Conservation (phyloP, 140 eudicot species). For the Senecio squalidus region DNA sequence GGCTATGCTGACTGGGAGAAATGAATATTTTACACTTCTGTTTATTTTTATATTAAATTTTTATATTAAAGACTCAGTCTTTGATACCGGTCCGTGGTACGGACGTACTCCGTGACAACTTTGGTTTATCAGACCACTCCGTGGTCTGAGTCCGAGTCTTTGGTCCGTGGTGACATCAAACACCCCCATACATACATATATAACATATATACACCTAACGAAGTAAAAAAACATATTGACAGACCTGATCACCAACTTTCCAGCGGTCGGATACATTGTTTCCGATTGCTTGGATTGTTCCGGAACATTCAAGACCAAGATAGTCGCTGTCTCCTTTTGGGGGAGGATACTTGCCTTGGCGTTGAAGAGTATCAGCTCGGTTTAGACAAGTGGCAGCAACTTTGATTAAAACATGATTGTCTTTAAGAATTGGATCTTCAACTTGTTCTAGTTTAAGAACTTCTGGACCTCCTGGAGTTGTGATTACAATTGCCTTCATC, state of each 20-base stretch:
- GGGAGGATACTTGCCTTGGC: conserved; percentile 69
- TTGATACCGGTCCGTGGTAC: too few relatives aligned
- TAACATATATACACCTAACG: too few relatives aligned
- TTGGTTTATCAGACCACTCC: too few relatives aligned
- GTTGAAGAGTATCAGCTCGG: conserved; percentile 91
- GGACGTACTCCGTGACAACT: too few relatives aligned
- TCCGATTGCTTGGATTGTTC: conserved; percentile 59
- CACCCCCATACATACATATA: too few relatives aligned
- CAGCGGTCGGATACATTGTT: conserved; percentile 66
- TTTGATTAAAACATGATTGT: conserved; percentile 69
- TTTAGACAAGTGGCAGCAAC: conserved; percentile 80
- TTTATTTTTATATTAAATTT: too few relatives aligned
- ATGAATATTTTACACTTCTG: too few relatives aligned
- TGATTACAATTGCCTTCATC: conserved; percentile 92
- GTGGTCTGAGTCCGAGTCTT: too few relatives aligned
- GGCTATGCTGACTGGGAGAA: too few relatives aligned
- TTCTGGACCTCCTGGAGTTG: conserved; percentile 75
- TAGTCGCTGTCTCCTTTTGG: conserved; percentile 67
- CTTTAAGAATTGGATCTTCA: conserved; percentile 64
- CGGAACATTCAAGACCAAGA: conserved; percentile 95
- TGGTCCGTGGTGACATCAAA: too few relatives aligned
- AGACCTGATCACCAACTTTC: conserved; percentile 89
- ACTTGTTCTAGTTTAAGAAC: conserved; percentile 68
- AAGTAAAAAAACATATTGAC: not conserved
- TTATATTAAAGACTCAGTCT: too few relatives aligned